Evolutionary conservation across 2,329 filamentous ascomycete species (phyloP), one percentile per base, ranked within the genome.

Genomic region (Verticillium albo-atrum): DNA sequence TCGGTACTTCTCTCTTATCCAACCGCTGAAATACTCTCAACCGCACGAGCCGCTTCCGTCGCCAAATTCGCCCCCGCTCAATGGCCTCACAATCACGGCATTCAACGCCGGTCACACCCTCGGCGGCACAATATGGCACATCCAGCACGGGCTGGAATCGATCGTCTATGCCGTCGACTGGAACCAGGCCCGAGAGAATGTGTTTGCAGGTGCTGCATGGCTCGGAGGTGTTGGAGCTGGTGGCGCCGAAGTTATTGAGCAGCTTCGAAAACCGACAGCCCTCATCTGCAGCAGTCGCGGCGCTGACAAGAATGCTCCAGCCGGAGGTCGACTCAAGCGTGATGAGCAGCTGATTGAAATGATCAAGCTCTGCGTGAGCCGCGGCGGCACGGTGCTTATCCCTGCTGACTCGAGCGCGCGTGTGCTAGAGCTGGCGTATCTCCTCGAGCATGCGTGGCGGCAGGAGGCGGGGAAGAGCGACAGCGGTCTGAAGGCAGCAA

Each of bases 151-250:
- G 0, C 83, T 97, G 70, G 95, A 99, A 73, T 97, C 93, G 1
- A 94, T 99, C 50, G 93, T 99, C 1, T 98, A 99, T 68, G 94
- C 95, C 0, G 91, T 97, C 20, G 94, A 98, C 70, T 99, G 95
- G 95, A 97, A 97, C 68, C 93, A 97, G 75, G 92, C 90, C n/a
- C 87, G 92, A 66, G 95, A 99, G 72, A 96, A 97, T 75, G 92
- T 98, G 17, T 88, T 97, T 61, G 88, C 94, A 0, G 94, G 94
- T 63, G 95, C 95, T 25, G 92, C 94, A 27, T 98, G 95, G 92
- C 82, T 99, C 50, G 92, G 91, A 53, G 91, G 91, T 6, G 88
- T 88, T 25, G 90, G 89, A 30, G 86, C 85, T 1, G 91, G 91
- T 47, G 91, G 92, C 23, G 89, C 91, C 9, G 92, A 97, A 71